Base-by-base conservation (phyloP, 2,329 filamentous ascomycete species). In the Orbilia ellipsospora region DNA sequence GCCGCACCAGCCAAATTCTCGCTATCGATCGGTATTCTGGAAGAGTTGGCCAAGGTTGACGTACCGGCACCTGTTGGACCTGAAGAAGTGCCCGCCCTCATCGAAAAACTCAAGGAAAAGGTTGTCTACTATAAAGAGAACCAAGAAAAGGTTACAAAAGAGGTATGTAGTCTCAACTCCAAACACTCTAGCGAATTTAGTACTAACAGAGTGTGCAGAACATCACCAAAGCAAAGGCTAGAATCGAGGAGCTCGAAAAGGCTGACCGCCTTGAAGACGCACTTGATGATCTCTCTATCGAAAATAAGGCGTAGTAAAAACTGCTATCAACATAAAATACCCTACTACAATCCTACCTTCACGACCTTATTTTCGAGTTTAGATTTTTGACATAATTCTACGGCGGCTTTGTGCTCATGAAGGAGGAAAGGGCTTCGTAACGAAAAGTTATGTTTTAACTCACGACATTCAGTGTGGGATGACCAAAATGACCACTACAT, bases 81-180 rank as follows among this genome's bases (percentile, higher is more conserved):
- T 81, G 87, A 89, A 66, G 94, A 97, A 80, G 90, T 98, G 13
- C 89, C 94, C 26, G 85, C 86, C 74, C 88, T 91, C 13, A 85
- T 92, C 55, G 93, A 97, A 86, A 94, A 97, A 86, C 88, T 98
- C 80, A 93, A 94, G 84, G 92, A 89, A 81, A 98, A 98, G 88
- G 87, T 98, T 62, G 89, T 89, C 31, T 87, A 91, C 83, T 99
- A 94, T 93, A 97, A 96, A 87, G 86, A 88, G 62, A 92, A 97
- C 84, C 95, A 98, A 86, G 88, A 95, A 82, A 91, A 92, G 85
- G 63, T 68, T n/a, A 74, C 70, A 2, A 26, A 67, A 20, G 63
- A 74, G 51, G 95, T 97, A 85, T 86, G 90, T 84, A 13, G 55
- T 45, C 5, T n/a, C 15, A 18, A 26, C 28, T 13, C 5, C 23